These are phyloP conservation scores for Exophiala xenobiotica DNA, from an alignment of 2,329 filamentous ascomycete species.

Conservation along the genomic window DNA sequence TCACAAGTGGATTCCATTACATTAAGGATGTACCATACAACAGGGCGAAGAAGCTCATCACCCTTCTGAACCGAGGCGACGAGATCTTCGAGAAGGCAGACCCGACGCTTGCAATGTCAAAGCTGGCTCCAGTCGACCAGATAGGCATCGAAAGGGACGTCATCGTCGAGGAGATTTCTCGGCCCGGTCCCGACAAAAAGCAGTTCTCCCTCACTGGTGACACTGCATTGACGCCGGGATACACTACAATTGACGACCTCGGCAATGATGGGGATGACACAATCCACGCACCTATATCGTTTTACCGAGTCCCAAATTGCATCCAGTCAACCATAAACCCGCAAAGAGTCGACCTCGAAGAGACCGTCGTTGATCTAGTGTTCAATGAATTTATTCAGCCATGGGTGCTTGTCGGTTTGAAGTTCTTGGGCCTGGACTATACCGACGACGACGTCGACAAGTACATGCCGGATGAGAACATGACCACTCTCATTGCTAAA, in stretches of 20 bases:
- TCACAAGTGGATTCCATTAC: slow-evolving; percentile 73
- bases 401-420: slow-evolving; percentile 74
- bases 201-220: slow-evolving; percentile 35
- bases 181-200: background rate
- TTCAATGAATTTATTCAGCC: slow-evolving; percentile 90
- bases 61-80: slow-evolving; percentile 58
- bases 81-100: slow-evolving; percentile 50
- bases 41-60: slow-evolving; percentile 67
- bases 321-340: slow-evolving; percentile 68
- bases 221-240: slow-evolving; percentile 62
- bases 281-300: slow-evolving; percentile 70
- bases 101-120: slow-evolving; percentile 24
- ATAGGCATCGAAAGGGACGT: slow-evolving; percentile 29
- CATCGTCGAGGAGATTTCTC: background rate
- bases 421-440: slow-evolving; percentile 56
- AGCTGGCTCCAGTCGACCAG: slow-evolving; percentile 49
- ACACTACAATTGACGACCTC: slow-evolving; percentile 84
- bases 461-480: slow-evolving; percentile 54
- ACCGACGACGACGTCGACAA: slow-evolving; percentile 50
- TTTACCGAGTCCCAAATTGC: slow-evolving; percentile 79
- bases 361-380: slow-evolving; percentile 74
- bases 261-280: slow-evolving; percentile 89
- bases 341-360: slow-evolving; percentile 47
- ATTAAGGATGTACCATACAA: slow-evolving; percentile 78
- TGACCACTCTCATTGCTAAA: slow-evolving; percentile 58